Percentiles rank a stretch among this genome's conserved stretches.
These are phyloP conservation scores for Albatrellus ellisii DNA, from an alignment of 768 basidiomycete species.

Conservation along the genomic window DNA sequence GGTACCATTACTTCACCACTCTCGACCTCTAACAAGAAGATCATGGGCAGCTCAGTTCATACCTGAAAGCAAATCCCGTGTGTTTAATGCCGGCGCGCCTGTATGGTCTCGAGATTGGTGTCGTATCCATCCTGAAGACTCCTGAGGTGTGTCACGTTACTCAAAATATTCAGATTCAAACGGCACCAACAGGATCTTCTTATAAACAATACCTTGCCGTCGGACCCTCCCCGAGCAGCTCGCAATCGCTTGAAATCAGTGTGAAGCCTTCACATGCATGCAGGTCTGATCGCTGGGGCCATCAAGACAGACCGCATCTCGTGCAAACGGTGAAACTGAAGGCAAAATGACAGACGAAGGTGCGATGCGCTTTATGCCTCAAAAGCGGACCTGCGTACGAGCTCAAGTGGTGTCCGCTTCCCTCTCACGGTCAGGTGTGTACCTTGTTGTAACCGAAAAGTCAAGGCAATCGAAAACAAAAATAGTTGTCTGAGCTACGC, in stretches of 20 bases:
- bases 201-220: conserved; percentile 78
- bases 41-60: conserved; percentile 41
- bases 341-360: conserved; percentile 23
- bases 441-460: not conserved
- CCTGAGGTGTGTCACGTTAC: not conserved
- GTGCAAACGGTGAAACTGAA: conserved; percentile 2
- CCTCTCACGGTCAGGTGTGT: conserved; percentile 52
- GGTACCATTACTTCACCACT: conserved; percentile 15
- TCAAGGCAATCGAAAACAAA: not conserved
- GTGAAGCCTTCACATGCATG: conserved; percentile 49
- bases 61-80: conserved; percentile 42
- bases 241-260: conserved; percentile 56
- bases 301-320: too few relatives aligned
- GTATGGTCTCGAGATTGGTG: conserved; percentile 95
- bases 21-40: not conserved
- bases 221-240: conserved; percentile 52
- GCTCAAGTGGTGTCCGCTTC: conserved; percentile 88
- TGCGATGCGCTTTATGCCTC: conserved; percentile 58
- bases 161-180: too few relatives aligned
- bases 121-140: conserved; percentile 45
- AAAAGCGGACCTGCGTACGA: conserved; percentile 72
- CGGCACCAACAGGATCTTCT: conserved; percentile 27
- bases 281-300: conserved; percentile 72
- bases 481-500: not conserved
- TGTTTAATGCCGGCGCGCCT: conserved; percentile 81